A percentile compares a stretch with the other conserved stretches of the same genome.
Evolutionary conservation across 495 filamentous ascomycete genomes (phyloP).

Genomic region (Pseudoneurospora amorphoporcata): DNA sequence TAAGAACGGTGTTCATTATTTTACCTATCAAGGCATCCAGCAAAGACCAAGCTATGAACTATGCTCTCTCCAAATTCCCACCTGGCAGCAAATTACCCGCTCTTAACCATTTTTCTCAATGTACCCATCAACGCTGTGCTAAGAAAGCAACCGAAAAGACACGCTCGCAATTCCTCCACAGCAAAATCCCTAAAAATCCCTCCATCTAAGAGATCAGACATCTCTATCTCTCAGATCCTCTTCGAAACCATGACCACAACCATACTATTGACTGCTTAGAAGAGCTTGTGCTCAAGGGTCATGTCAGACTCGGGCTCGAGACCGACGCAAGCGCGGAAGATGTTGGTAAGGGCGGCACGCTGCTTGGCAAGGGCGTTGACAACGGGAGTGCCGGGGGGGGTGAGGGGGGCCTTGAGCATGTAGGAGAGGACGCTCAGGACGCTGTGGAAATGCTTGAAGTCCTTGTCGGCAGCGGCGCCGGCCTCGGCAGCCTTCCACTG

Average conservation of each 20-base stretch:
- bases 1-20: not conserved
- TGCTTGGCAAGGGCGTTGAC: slow-evolving; percentile 97
- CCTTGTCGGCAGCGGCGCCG: slow-evolving; percentile 45
- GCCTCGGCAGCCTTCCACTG: slow-evolving; percentile 63
- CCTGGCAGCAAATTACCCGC: not conserved
- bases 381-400: slow-evolving; percentile 89
- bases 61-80: not conserved
- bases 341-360: slow-evolving; percentile 88
- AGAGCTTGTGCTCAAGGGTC: slow-evolving; percentile 98
- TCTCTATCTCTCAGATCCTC: not conserved
- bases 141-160: not conserved
- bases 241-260: not conserved
- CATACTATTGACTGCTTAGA: slow-evolving; percentile 29
- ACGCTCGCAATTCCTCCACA: not conserved
- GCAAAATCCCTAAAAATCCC: not conserved
- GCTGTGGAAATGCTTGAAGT: slow-evolving; percentile 90
- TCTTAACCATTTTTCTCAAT: not conserved
- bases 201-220: not conserved
- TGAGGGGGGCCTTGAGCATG: slow-evolving; percentile 98
- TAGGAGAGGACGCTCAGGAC: slow-evolving; percentile 97
- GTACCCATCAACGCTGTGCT: not conserved
- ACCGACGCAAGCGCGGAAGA: slow-evolving; percentile 96
- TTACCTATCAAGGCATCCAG: not conserved
- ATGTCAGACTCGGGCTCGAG: slow-evolving; percentile 98
- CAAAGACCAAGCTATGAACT: not conserved